Percentiles rank a stretch among this genome's conserved stretches.
Conservation (phyloP, 139 green algal species). For the Chlamydomonas eustigma region DNA sequence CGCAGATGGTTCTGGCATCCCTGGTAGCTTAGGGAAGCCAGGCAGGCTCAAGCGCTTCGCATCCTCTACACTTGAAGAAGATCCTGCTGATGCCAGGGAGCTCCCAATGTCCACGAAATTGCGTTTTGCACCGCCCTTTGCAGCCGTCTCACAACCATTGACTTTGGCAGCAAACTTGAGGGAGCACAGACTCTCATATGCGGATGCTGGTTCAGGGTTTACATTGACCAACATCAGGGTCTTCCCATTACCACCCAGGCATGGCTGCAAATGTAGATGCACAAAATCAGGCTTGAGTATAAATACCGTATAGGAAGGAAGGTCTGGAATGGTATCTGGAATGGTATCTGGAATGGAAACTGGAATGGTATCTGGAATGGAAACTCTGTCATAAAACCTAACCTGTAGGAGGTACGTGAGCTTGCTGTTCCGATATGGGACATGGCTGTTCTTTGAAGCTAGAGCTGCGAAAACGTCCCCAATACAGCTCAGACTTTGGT, state of each 20-base stretch:
- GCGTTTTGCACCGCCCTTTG: slow-evolving; percentile 65
- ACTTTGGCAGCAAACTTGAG: slow-evolving; percentile 86
- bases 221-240: slow-evolving; percentile 96
- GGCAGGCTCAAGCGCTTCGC: slow-evolving; percentile 20
- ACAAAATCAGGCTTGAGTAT: background rate
- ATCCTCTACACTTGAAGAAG: background rate
- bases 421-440: slow-evolving; percentile 92
- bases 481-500: slow-evolving; percentile 81
- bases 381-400: background rate
- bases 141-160: slow-evolving; percentile 77
- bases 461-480: slow-evolving; percentile 86
- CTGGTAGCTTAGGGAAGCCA: background rate
- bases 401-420: slow-evolving; percentile 94
- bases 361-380: background rate
- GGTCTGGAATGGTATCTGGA: background rate
- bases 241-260: slow-evolving; percentile 82
- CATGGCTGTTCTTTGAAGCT: slow-evolving; percentile 59
- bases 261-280: slow-evolving; percentile 52
- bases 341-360: background rate
- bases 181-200: slow-evolving; percentile 77
- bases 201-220: slow-evolving; percentile 75
- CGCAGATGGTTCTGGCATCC: slow-evolving; percentile 1
- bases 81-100: background rate
- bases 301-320: no score
- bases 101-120: slow-evolving; percentile 30